phyloP scores from a whole-genome alignment of 2,329 filamentous ascomycete species.

The Penicillium oxalicum region DNA sequence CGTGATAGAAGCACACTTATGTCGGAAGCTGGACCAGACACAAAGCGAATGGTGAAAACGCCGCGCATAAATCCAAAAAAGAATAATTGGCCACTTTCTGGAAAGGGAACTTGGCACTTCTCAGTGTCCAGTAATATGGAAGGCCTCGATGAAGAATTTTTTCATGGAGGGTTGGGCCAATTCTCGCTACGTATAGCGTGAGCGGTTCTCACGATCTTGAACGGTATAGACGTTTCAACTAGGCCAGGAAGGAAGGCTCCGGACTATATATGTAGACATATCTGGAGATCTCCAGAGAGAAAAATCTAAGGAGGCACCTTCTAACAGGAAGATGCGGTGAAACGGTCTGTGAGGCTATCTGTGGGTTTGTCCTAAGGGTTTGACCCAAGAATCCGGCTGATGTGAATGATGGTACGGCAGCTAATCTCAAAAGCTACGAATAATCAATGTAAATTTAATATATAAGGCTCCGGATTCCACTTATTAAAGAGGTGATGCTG shows the following conservation, averaged over 20 bases:
- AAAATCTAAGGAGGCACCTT: constrained; percentile 3
- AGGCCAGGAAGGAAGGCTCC: constrained; percentile 3
- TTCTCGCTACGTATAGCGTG: constrained; percentile 1
- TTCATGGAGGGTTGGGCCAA: constrained; percentile 1
- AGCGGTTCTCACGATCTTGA: constrained; percentile 4
- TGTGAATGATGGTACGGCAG: too few relatives aligned
- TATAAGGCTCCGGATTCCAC: too few relatives aligned
- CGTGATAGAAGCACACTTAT: constrained; percentile 3
- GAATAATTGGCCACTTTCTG: constrained; percentile 5
- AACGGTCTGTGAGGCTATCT: neutral
- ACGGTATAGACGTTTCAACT: neutral
- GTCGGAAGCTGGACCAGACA: constrained; percentile 5
- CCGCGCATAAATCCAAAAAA: constrained; percentile 8
- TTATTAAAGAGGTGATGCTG: too few relatives aligned
- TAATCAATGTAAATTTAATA: too few relatives aligned
- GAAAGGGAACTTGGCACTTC: constrained; percentile 5
- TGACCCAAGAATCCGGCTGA: too few relatives aligned
- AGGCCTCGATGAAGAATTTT: constrained; percentile 4
- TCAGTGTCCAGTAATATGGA: constrained; percentile 5
- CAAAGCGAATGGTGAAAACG: constrained; percentile 4
- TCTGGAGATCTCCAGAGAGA: constrained; percentile 4
- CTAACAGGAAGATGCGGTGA: neutral
- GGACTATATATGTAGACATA: too few relatives aligned
- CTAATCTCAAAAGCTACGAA: too few relatives aligned
- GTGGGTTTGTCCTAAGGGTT: too few relatives aligned